These are phyloP conservation scores for Cardamine occulta DNA, from an alignment of 345 rosid genomes.

Conservation along the genomic window DNA sequence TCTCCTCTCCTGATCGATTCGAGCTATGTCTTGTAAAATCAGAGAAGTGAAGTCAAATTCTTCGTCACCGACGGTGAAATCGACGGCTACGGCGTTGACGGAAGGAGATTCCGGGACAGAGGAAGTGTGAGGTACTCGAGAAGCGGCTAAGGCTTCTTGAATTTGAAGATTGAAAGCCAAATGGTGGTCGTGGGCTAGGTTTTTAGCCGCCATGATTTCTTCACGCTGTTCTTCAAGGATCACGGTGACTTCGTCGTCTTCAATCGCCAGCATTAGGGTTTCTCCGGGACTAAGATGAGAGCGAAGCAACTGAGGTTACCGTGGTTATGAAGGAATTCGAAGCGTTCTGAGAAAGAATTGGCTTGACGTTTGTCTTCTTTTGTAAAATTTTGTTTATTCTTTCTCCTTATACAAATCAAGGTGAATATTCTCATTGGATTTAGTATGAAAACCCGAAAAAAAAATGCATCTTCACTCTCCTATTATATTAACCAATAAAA, in stretches of 20 bases:
- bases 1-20: conserved; percentile 50
- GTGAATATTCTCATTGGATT: too few relatives aligned
- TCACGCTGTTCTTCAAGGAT: conserved; percentile 50
- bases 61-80: conserved; percentile 20
- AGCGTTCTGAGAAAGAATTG: conserved; percentile 11
- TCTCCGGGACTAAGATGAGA: neutral
- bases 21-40: conserved; percentile 53
- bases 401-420: too few relatives aligned
- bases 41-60: conserved; percentile 44
- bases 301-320: neutral
- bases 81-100: neutral
- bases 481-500: too few relatives aligned
- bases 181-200: conserved; percentile 54
- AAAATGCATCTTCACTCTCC: too few relatives aligned
- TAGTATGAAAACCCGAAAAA: too few relatives aligned
- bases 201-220: conserved; percentile 53
- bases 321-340: conserved; percentile 26
- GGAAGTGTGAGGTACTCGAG: conserved; percentile 42
- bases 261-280: conserved; percentile 22
- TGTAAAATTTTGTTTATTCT: neutral
- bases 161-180: conserved; percentile 69
- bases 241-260: conserved; percentile 34
- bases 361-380: conserved; percentile 17
- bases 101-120: neutral
- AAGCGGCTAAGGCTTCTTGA: conserved; percentile 62